Conservation (phyloP, 805 yeast genomes). For the Clavispora phyllophila region DNA sequence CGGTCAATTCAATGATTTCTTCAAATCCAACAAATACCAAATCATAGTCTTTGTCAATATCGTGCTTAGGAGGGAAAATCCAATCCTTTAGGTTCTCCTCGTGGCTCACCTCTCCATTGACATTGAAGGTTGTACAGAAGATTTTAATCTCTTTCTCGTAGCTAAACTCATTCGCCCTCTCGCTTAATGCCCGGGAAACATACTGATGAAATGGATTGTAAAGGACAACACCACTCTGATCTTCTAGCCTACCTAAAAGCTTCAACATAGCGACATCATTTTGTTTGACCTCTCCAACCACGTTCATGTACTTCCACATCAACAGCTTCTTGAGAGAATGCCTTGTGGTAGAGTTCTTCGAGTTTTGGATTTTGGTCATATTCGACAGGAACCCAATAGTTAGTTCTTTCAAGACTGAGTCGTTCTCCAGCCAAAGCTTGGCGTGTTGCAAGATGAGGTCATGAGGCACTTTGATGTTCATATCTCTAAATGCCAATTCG, state of each 20-base stretch:
- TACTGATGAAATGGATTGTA: slow-evolving; percentile 54
- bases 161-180: slow-evolving; percentile 36
- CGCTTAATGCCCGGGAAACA: slow-evolving; percentile 38
- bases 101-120: slow-evolving; percentile 41
- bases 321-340: slow-evolving; percentile 30
- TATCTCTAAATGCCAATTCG: slow-evolving; percentile 41
- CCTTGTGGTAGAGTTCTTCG: slow-evolving; percentile 34
- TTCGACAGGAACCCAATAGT: slow-evolving; percentile 35
- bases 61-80: slow-evolving; percentile 38
- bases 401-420: slow-evolving; percentile 33
- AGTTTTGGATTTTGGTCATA: slow-evolving; percentile 35
- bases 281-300: slow-evolving; percentile 37
- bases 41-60: slow-evolving; percentile 47
- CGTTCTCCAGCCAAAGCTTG: slow-evolving; percentile 46
- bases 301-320: slow-evolving; percentile 34
- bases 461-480: slow-evolving; percentile 28
- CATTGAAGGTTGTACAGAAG: slow-evolving; percentile 50
- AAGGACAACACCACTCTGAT: slow-evolving; percentile 39
- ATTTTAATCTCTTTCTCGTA: slow-evolving; percentile 36
- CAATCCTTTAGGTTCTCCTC: slow-evolving; percentile 40
- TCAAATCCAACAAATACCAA: slow-evolving; percentile 80
- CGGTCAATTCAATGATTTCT: slow-evolving; percentile 78
- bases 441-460: slow-evolving; percentile 38
- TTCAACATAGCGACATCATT: slow-evolving; percentile 43
- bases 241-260: slow-evolving; percentile 44